These are phyloP conservation scores for Aphanomyces invadans DNA, from an alignment of 352 stramenopile species.

Conservation along the genomic window DNA sequence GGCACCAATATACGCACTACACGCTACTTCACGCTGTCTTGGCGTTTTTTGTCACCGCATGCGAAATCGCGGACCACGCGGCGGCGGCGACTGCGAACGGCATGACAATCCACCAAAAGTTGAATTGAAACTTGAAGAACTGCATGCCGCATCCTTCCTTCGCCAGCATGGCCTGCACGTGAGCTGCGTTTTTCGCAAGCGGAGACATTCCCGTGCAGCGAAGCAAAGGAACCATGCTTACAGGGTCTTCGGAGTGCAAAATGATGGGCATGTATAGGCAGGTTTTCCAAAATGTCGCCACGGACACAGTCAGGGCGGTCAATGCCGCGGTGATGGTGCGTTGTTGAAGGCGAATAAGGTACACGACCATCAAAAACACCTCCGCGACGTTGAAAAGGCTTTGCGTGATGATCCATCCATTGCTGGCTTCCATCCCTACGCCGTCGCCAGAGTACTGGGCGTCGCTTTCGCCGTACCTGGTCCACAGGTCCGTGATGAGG, in stretches of 20 bases:
- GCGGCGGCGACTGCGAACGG: neutral
- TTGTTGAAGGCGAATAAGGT: neutral
- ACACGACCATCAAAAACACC: neutral
- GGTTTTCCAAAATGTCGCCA: conserved; percentile 1
- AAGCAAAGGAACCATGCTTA: neutral
- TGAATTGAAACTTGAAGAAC: conserved; percentile 10
- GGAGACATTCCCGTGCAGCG: neutral
- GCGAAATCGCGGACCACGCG: neutral
- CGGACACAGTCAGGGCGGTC: neutral
- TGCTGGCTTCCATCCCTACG: neutral
- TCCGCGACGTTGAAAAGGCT: conserved; percentile 4
- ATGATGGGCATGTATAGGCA: neutral
- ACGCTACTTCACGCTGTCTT: neutral
- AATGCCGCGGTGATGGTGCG: neutral
- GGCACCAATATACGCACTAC: too few relatives aligned
- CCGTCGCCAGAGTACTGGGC: conserved; percentile 1
- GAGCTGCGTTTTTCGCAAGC: neutral
- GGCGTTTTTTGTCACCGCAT: neutral
- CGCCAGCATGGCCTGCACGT: neutral
- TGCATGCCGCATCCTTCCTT: neutral
- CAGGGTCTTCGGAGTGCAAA: neutral
- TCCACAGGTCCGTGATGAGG: neutral
- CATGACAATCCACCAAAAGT: conserved; percentile 9
- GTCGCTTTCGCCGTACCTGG: neutral
- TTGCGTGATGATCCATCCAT: conserved; percentile 3